A percentile compares a stretch with the other conserved stretches of the same genome.
Evolutionary conservation across 805 yeast genomes (phyloP).

Genomic region (Candida mattraensis): DNA sequence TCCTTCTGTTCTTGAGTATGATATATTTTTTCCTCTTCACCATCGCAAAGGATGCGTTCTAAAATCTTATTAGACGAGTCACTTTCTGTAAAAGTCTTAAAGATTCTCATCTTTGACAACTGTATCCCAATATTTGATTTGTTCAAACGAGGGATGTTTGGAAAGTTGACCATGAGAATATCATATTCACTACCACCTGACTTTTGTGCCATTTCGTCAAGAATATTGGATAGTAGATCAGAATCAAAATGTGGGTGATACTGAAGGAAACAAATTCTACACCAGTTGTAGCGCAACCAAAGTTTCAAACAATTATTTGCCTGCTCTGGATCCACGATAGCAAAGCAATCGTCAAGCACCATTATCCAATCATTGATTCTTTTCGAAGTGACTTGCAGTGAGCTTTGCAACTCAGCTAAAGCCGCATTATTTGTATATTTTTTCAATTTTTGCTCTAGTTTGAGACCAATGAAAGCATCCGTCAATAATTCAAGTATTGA

Average conservation of each 20-base stretch:
- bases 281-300: conserved; percentile 48
- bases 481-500: conserved; percentile 45
- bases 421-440: conserved; percentile 19
- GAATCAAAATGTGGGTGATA: conserved; percentile 30
- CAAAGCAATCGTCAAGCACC: conserved; percentile 33
- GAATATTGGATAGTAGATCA: conserved; percentile 33
- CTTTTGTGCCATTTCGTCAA: conserved; percentile 28
- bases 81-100: conserved; percentile 61
- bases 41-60: conserved; percentile 26
- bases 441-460: conserved; percentile 25
- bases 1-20: conserved; percentile 43
- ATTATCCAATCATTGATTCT: conserved; percentile 51
- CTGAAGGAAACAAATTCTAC: conserved; percentile 44
- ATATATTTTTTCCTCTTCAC: conserved; percentile 32
- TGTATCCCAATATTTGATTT: conserved; percentile 53
- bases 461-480: conserved; percentile 40
- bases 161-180: conserved; percentile 56
- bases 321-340: conserved; percentile 1
- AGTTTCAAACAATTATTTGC: conserved; percentile 8
- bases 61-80: conserved; percentile 28
- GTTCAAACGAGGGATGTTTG: conserved; percentile 57
- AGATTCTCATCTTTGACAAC: conserved; percentile 67
- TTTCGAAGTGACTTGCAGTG: conserved; percentile 39
- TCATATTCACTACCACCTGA: conserved; percentile 25
- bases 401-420: conserved; percentile 35